Conservation (phyloP, 2,329 filamentous ascomycete genomes). For the Calycina marina region DNA sequence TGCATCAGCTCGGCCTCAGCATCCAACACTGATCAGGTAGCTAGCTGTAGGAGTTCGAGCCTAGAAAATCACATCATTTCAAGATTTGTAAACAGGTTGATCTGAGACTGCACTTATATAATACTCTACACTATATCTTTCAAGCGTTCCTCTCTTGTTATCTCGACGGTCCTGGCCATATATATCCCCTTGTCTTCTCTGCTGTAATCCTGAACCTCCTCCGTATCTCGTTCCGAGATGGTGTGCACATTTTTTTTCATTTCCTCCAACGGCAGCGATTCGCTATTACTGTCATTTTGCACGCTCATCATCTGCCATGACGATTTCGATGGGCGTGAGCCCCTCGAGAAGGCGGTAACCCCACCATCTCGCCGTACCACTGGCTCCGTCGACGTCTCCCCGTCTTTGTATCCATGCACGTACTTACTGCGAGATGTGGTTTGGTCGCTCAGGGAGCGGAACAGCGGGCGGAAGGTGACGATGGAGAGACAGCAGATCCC, state of each 20-base stretch:
- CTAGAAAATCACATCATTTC: no score
- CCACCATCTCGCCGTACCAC: neutral
- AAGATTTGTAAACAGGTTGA: no score
- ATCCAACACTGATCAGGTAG: no score
- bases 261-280: neutral
- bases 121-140: neutral
- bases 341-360: neutral
- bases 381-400: neutral
- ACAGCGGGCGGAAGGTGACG: constrained; percentile 9
- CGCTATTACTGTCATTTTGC: neutral
- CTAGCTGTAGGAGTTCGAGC: no score
- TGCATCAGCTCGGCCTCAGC: no score
- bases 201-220: neutral
- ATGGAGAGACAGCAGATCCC: constrained; percentile 9
- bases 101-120: no score
- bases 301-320: neutral
- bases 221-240: neutral
- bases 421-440: neutral
- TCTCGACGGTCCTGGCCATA: neutral
- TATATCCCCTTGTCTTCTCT: neutral
- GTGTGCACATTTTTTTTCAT: neutral
- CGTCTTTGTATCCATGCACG: neutral
- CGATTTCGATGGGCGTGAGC: neutral
- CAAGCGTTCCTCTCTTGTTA: neutral
- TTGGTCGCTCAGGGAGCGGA: constrained; percentile 3